Conservation (phyloP, 371 early-diverging fungal genomes). For the Thermomucor indicae-seudaticae region DNA sequence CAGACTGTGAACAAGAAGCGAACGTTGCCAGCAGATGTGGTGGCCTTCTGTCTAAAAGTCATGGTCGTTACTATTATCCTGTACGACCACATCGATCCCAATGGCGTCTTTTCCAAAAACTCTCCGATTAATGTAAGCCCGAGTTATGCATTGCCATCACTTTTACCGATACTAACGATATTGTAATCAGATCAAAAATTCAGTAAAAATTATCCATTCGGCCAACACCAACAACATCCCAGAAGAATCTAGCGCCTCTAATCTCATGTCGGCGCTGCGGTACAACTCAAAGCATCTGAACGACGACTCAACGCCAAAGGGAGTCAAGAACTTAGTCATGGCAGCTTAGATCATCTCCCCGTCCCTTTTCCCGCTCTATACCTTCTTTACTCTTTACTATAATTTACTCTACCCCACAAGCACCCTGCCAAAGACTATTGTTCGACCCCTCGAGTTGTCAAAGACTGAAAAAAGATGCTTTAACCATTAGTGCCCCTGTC, state of each 20-base stretch:
- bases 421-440: too few species aligned
- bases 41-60: conserved; percentile 69
- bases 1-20: conserved; percentile 57
- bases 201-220: conserved; percentile 71
- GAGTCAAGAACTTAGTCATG: conserved; percentile 60
- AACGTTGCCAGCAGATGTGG: conserved; percentile 1
- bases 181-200: conserved; percentile 48
- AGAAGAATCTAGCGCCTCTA: conserved; percentile 48
- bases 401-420: neutral
- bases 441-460: too few species aligned
- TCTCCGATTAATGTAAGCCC: conserved; percentile 76
- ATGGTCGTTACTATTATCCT: conserved; percentile 86
- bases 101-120: conserved; percentile 72
- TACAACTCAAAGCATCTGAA: conserved; percentile 82
- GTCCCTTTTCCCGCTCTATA: neutral
- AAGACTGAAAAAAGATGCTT: too few species aligned
- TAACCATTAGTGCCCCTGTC: too few species aligned
- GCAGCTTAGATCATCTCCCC: conserved; percentile 14
- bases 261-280: conserved; percentile 71
- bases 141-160: neutral
- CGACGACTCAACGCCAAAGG: conserved; percentile 77
- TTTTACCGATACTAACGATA: neutral
- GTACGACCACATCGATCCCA: conserved; percentile 86
- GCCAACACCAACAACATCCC: conserved; percentile 22
- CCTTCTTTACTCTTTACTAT: neutral